phyloP scores from a whole-genome alignment of 164 flowering plant species.

The Tinospora cordifolia region DNA sequence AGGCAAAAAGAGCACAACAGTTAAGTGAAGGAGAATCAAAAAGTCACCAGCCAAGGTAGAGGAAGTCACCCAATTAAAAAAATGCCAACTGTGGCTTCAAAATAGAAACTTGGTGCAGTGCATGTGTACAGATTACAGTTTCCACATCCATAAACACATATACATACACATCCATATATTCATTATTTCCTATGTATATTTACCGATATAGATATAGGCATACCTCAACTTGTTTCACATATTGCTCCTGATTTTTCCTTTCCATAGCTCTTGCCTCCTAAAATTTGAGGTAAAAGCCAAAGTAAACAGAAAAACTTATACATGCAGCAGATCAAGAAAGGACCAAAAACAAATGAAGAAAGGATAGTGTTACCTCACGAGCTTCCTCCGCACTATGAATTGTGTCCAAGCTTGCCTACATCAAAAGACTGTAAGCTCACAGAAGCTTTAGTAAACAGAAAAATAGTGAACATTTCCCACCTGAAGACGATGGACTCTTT shows the following conservation, averaged over 20 bases:
- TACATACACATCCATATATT: background rate
- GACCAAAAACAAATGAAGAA: background rate
- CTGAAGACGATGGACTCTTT: constrained; percentile 79
- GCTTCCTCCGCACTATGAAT: constrained; percentile 70
- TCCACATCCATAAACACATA: no score
- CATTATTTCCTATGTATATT: background rate
- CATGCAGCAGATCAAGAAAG: background rate
- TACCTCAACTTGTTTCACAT: constrained; percentile 62
- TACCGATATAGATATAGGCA: constrained; percentile 7
- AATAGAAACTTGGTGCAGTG: background rate
- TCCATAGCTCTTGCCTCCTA: constrained; percentile 70
- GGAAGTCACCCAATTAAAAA: no score
- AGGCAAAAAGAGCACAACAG: no score
- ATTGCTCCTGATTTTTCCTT: constrained; percentile 58
- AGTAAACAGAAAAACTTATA: background rate
- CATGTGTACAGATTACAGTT: no score
- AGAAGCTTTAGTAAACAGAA: background rate
- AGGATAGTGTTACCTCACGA: constrained; percentile 53
- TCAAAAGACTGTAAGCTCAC: constrained; percentile 1
- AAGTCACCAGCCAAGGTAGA: no score
- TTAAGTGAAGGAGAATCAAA: no score
- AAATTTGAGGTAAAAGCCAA: constrained; percentile 5
- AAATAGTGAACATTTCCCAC: constrained; percentile 22
- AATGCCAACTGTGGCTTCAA: no score
- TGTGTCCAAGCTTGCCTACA: constrained; percentile 78